Evolutionary conservation across 2,329 filamentous ascomycete genomes (phyloP), one percentile per base, ranked within the genome.

Genomic region (Arachnopeziza araneosa): DNA sequence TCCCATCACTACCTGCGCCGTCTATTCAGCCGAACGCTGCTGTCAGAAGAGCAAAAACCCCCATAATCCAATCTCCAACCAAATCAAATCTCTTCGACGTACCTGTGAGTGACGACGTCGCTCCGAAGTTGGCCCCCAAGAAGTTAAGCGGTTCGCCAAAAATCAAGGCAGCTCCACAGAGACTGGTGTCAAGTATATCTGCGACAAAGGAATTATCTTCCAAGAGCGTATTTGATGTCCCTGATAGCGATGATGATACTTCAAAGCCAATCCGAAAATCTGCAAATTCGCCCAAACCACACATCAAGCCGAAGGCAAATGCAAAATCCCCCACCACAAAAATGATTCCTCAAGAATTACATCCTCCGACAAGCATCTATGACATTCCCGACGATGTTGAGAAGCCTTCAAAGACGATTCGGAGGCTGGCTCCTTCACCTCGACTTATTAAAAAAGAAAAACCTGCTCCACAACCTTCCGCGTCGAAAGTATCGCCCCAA

Each of bases 101-200:
- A 19, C 61, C 60, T n/a, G 50, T 55, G 9, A 68, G 63, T 50
- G 65, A 66, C 24, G 62, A 67, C 14, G 65, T 66, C 50, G 50
- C 48, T 7, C 50, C 52, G 30, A 23, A 44, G 36, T 44, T 44
- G 30, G 36, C 17, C 17, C 10, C 36, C 10, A 44, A 44, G 36
- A 44, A 44, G 36, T 44, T 44, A 44, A 14, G 12, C 36, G 17
- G 12, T 44, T 14, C 36, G 17, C 36, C 36, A 17, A 44, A 44
- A 44, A 19, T 44, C 36, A 44, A 44, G 17, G 36, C 36, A 17
- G 36, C 17, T 44, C 36, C 36, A 12, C 36, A 19, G 12, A 44
- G 17, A 44, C 12, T 19, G 7, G 21, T 56, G 17, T 24, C 44
- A 23, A 24, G 21, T n/a, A 49, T 22, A 53, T 26, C 55, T 51